Evolutionary conservation across 345 rosid genomes (phyloP).

Genomic region (Conringia planisiliqua): DNA sequence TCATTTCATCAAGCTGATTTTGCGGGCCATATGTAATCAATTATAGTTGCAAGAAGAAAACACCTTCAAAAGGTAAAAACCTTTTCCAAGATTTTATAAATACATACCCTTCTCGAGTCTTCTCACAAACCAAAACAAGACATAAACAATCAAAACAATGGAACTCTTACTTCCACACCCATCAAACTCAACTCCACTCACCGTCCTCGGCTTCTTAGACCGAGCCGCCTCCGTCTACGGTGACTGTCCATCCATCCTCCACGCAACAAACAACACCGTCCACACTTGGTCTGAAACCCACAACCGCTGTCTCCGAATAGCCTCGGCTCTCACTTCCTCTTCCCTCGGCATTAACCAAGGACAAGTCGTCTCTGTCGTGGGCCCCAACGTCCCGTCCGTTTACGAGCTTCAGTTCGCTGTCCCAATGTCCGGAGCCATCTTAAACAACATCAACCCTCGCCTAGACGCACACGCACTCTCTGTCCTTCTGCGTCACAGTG

Average conservation of each 20-base stretch:
- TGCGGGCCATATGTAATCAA: conserved; percentile 30
- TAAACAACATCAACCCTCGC: conserved; percentile 61
- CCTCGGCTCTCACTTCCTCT: conserved; percentile 61
- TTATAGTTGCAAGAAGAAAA: conserved; percentile 7
- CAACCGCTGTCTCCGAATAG: conserved; percentile 67
- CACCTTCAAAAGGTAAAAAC: background rate
- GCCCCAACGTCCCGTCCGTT: conserved; percentile 59
- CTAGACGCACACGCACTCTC: conserved; percentile 55
- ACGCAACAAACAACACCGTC: conserved; percentile 46
- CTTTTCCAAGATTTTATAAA: conserved; percentile 11
- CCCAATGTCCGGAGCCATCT: conserved; percentile 67
- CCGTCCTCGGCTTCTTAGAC: conserved; percentile 46
- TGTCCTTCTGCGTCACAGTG: conserved; percentile 47
- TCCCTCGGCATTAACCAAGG: conserved; percentile 40
- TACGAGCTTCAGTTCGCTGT: conserved; percentile 73
- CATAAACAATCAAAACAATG: conserved; percentile 12
- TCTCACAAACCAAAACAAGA: background rate
- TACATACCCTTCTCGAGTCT: background rate
- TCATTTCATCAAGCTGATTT: conserved; percentile 23
- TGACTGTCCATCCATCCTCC: conserved; percentile 58
- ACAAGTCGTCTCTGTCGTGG: conserved; percentile 57
- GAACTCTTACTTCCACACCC: conserved; percentile 41
- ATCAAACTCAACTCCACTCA: conserved; percentile 37
- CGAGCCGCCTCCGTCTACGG: conserved; percentile 79
- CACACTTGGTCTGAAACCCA: conserved; percentile 70